Base-by-base conservation (phyloP, 2,329 filamentous ascomycete species). In the Beauveria caledonica region DNA sequence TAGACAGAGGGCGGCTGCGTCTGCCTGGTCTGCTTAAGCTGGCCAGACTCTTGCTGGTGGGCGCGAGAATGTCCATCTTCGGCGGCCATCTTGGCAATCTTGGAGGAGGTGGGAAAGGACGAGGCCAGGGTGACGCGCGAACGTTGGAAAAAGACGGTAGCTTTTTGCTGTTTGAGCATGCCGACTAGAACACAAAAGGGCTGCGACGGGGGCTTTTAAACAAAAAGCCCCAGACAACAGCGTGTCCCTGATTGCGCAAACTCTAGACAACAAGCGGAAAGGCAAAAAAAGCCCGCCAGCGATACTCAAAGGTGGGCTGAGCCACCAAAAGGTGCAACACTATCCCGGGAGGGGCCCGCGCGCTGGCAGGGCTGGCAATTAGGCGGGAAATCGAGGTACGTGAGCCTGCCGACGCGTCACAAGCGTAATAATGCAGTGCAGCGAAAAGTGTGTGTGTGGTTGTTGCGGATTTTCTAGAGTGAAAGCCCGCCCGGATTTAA, bases 91-190 rank as follows among this genome's bases (percentile, higher is more conserved):
- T 69, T 68, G 65, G 64, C 59, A 67, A 63, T 63, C 64, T 52
- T 63, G 60, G 44, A 67, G 44, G 39, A 60, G 62, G 61, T 59
- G 33, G 46, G 63, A 62, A 50, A 61, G 23, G 73, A 70, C 23
- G 70, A 63, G 63, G 70, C 68, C 51, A 74, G 62, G 45, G 68
- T 68, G 63, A 78, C 67, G 62, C 76, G 77, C 66, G 75, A 76
- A 64, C 74, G 72, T 64, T 74, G 76, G 59, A 77, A 64, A 62
- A 77, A 65, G 66, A 71, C 70, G 57, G 73, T 72, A 29, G 73
- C 68, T 63, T 73, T 65, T 64, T 76, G 74, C 66, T 70, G 70
- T 66, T 74, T 79, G 69, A 79, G 74, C 78, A 80, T 80, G 65
- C 72, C 76, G 72, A 66, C 54, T 29, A 23, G 33, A 36, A 5